Evolutionary conservation across 2,329 filamentous ascomycete genomes (phyloP).

Genomic region (Nigrospora osmanthi): DNA sequence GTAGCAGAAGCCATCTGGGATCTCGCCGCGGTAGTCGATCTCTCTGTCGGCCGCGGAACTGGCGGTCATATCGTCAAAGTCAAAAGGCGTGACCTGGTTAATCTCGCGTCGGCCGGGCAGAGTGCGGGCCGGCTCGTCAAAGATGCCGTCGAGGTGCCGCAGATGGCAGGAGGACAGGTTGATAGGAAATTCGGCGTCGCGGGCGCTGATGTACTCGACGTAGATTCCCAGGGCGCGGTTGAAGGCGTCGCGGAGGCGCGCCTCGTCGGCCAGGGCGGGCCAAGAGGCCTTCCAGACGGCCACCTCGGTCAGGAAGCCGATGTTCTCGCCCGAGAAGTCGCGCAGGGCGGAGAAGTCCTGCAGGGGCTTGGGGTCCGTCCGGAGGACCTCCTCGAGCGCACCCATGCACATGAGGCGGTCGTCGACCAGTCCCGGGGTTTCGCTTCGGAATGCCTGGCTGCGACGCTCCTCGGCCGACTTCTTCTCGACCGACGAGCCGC

Average conservation of each 20-base stretch:
- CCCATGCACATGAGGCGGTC: constrained; percentile 43
- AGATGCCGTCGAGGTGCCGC: constrained; percentile 44
- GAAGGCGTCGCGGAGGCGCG: constrained; percentile 39
- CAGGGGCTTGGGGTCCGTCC: constrained; percentile 49
- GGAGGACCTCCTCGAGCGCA: constrained; percentile 53
- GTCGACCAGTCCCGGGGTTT: constrained; percentile 12
- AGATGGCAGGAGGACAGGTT: constrained; percentile 55
- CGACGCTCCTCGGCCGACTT: not conserved
- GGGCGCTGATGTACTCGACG: constrained; percentile 49
- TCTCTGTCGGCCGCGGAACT: constrained; percentile 8
- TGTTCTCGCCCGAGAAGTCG: constrained; percentile 66
- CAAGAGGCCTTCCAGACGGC: constrained; percentile 43
- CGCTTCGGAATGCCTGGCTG: constrained; percentile 3
- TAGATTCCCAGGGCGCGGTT: constrained; percentile 55
- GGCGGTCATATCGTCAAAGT: constrained; percentile 4
- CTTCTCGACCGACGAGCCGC: not conserved
- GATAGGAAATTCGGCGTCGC: constrained; percentile 57
- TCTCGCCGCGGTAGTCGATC: constrained; percentile 24
- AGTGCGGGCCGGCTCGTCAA: constrained; percentile 43
- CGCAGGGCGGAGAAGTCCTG: constrained; percentile 56
- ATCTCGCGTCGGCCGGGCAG: constrained; percentile 30
- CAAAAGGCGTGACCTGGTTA: constrained; percentile 37
- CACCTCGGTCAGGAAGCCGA: constrained; percentile 55
- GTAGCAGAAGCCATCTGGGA: constrained; percentile 39
- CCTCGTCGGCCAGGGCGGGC: constrained; percentile 12